Percentiles rank a stretch among this genome's conserved stretches.
Evolutionary conservation across 2,329 filamentous ascomycete species (phyloP).

Genomic region (Phialophora verrucosa): DNA sequence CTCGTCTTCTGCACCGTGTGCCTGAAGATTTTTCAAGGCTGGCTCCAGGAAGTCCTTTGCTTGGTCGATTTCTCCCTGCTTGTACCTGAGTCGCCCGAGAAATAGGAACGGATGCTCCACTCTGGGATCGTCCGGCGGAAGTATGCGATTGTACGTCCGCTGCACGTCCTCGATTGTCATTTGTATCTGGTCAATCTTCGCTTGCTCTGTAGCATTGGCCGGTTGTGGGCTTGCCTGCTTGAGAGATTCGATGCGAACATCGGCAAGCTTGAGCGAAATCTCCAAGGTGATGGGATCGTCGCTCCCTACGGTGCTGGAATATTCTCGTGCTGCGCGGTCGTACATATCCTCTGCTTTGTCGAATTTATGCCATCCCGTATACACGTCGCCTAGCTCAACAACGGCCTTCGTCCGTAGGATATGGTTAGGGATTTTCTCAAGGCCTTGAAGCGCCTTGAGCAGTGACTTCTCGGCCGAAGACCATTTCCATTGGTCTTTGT

Average conservation of each 20-base stretch:
- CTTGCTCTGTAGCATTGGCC: background rate
- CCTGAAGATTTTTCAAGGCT: background rate
- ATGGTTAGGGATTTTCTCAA: conserved; percentile 1
- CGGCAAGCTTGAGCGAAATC: background rate
- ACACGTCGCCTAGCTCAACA: background rate
- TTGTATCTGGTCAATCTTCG: background rate
- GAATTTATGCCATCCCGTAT: background rate
- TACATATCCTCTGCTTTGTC: conserved; percentile 2
- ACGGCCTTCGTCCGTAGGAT: background rate
- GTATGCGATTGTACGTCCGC: background rate
- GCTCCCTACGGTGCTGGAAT: background rate
- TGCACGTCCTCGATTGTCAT: background rate
- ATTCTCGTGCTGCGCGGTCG: background rate
- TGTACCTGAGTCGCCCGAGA: background rate
- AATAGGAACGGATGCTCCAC: background rate
- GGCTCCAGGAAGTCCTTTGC: background rate
- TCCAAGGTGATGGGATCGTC: conserved; percentile 1
- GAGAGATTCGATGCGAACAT: background rate
- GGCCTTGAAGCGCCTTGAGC: background rate
- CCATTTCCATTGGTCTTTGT: conserved; percentile 2
- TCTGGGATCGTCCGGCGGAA: background rate
- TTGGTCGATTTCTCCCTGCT: background rate
- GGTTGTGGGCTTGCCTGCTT: background rate
- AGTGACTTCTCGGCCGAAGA: background rate
- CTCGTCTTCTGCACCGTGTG: background rate